phyloP scores from a whole-genome alignment of 257 asterid species.

The Nicotiana benthamiana region DNA sequence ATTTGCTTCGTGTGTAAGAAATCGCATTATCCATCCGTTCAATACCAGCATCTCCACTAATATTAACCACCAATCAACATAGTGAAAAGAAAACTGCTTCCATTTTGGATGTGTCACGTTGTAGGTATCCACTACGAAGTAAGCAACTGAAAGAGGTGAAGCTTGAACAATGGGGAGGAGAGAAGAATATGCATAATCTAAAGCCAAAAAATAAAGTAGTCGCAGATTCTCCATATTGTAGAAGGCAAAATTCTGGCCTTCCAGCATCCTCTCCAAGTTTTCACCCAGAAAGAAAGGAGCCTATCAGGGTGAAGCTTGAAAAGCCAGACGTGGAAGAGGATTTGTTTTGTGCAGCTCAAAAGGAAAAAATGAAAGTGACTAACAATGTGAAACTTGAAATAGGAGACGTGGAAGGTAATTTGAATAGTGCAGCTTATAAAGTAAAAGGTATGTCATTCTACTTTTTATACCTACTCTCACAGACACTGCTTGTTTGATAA shows the following conservation, averaged over 20 bases:
- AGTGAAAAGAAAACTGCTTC: not conserved
- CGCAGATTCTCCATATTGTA: not conserved
- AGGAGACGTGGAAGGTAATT: not conserved
- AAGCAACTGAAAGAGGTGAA: not conserved
- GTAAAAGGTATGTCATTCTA: not conserved
- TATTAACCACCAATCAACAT: constrained; percentile 44
- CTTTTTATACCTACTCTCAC: not conserved
- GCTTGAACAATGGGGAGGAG: not conserved
- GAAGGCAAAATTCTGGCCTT: not conserved
- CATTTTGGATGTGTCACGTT: not conserved
- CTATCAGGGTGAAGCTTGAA: not conserved
- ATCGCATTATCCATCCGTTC: constrained; percentile 76
- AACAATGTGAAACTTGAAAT: not conserved
- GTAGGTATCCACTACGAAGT: not conserved
- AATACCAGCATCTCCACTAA: constrained; percentile 79
- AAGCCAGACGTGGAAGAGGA: not conserved
- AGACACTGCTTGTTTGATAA: not conserved
- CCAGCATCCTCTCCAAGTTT: not conserved
- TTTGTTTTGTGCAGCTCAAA: not conserved
- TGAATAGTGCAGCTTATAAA: not conserved
- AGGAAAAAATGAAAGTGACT: not conserved
- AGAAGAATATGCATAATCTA: not conserved
- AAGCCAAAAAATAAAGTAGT: not conserved
- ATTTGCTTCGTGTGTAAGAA: constrained; percentile 45
- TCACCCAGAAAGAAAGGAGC: too few relatives aligned